phyloP scores from a whole-genome alignment of 805 yeast genomes.

The Grigorovia yakushimaensis region DNA sequence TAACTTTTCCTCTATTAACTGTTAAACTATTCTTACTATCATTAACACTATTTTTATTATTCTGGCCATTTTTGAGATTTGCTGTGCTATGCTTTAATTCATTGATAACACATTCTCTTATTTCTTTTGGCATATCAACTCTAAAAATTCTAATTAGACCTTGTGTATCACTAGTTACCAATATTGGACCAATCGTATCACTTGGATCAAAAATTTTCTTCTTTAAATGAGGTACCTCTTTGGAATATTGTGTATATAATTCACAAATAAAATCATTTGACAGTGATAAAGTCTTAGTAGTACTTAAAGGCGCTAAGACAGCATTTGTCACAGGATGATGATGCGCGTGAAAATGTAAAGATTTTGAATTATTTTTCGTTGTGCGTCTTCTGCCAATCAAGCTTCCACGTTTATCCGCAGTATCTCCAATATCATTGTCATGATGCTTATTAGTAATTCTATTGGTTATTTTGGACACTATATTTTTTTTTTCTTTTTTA shows the following conservation, averaged over 20 bases:
- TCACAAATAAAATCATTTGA: slow-evolving; percentile 79
- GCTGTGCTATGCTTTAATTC: slow-evolving; percentile 5
- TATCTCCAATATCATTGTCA: too few relatives aligned
- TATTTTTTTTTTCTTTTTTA: not conserved
- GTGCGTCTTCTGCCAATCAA: not conserved
- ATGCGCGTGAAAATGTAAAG: slow-evolving; percentile 69
- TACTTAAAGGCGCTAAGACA: slow-evolving; percentile 61
- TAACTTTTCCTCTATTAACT: not conserved
- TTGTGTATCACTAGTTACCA: slow-evolving; percentile 64
- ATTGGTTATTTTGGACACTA: not conserved
- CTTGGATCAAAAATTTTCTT: slow-evolving; percentile 16
- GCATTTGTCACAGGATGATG: slow-evolving; percentile 67
- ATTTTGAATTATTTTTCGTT: slow-evolving; percentile 37
- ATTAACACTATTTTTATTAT: not conserved
- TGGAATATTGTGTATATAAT: slow-evolving; percentile 29
- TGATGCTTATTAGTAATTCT: not conserved
- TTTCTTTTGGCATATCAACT: slow-evolving; percentile 54
- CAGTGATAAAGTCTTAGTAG: slow-evolving; percentile 52
- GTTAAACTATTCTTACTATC: not conserved
- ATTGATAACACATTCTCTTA: slow-evolving; percentile 30
- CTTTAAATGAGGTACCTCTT: not conserved
- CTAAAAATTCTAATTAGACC: slow-evolving; percentile 72
- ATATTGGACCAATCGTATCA: slow-evolving; percentile 35
- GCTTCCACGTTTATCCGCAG: too few relatives aligned
- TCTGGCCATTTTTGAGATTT: not conserved